Base-by-base conservation (phyloP, 148 eudicot species). In the Amaranthus cruentus region DNA sequence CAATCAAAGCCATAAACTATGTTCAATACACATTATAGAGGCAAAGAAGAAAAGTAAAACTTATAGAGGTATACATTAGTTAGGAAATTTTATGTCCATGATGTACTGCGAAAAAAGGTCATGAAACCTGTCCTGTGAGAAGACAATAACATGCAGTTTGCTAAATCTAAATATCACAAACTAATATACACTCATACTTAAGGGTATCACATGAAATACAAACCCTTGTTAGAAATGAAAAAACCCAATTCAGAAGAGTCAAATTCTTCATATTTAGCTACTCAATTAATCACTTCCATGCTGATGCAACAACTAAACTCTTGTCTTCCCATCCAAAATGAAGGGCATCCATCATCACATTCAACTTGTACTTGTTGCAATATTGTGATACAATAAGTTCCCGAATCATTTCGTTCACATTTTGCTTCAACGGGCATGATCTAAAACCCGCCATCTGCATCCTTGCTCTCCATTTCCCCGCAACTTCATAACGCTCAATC, bases 391-490 rank as follows among this genome's bases (percentile, higher is more conserved):
- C 58, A n/a, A 80, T 95, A 44, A 90, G 89, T 42, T 81, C 57
- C 50, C 75, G 74, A 55, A 95, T 85, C 14, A 68, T 65, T 13
- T 80, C 75, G 2, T 61, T 74, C 55, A 84, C 90, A 38, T 78
- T 83, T 55, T 55, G 69, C 62, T 84, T 85, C 50, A 91, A 75
- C 2, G 87, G 85, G 63, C 75, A 76, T 3, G 90, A 58, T 1
- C 47, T 73, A 72, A 95, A 95, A 62, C 99, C 99, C 0, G 99
- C 99, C 99, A 95, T 95, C 55, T 79, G 76, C 99, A 95, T 95
- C 87, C 99, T 85, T 0, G 99, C 97, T 71, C 90, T 87, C 99
- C 99, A 95, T 68, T 95, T 95, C 38, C 99, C 99, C 0, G 96
- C 87, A 47, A 91, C 99, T 78, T 95, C 99, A 68, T 91, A 95